Percentiles rank a stretch among this genome's conserved stretches.
Evolutionary conservation across 768 basidiomycete species (phyloP).

Genomic region (Postia placenta): DNA sequence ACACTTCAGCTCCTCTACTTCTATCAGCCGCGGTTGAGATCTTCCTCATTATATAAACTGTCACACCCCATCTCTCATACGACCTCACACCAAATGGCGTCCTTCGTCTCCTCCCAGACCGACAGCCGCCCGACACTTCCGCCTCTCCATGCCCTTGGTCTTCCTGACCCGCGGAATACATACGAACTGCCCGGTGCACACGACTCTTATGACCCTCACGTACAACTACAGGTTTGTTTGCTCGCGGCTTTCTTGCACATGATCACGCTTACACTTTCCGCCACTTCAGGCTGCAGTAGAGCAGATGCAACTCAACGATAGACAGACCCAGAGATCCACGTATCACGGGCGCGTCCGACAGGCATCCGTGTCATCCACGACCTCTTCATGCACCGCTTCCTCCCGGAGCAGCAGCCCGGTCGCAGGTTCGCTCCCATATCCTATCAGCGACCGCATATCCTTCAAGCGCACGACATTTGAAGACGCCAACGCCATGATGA

Average conservation of each 20-base stretch:
- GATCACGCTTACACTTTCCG: not conserved
- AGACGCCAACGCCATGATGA: constrained; percentile 46
- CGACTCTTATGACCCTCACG: constrained; percentile 11
- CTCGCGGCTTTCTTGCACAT: constrained; percentile 1
- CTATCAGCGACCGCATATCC: constrained; percentile 15
- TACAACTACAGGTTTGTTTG: constrained; percentile 10
- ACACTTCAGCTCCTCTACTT: constrained; percentile 10
- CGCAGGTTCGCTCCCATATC: constrained; percentile 11
- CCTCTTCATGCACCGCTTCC: constrained; percentile 34
- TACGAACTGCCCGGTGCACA: constrained; percentile 1
- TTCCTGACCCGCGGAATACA: constrained; percentile 19
- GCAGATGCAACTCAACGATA: not conserved
- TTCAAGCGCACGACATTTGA: constrained; percentile 47
- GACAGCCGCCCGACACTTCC: constrained; percentile 46
- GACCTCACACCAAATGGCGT: constrained; percentile 11
- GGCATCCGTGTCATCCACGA: constrained; percentile 33
- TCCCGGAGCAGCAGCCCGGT: constrained; percentile 21
- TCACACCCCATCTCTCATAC: constrained; percentile 2
- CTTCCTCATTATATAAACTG: no score
- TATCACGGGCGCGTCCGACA: constrained; percentile 9
- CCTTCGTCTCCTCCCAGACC: constrained; percentile 12
- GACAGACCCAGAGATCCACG: not conserved
- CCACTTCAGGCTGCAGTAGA: not conserved
- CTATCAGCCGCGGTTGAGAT: constrained; percentile 6
- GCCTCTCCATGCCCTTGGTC: constrained; percentile 43